These are phyloP conservation scores for Colletotrichum sp. DNA, from an alignment of 2,329 filamentous ascomycete species.

Conservation along the genomic window DNA sequence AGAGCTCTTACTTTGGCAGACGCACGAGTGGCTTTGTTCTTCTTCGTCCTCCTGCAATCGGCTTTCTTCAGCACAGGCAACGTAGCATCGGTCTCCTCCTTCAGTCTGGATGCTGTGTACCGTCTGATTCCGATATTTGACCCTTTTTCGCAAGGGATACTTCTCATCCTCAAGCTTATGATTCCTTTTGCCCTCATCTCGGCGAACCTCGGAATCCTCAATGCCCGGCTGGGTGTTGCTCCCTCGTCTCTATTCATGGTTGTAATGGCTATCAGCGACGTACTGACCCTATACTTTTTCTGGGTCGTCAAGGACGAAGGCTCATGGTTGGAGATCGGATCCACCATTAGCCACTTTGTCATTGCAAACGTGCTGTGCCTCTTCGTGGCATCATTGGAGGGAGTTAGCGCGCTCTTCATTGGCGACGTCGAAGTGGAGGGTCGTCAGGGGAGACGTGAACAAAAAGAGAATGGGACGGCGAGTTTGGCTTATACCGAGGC, in stretches of 20 bases:
- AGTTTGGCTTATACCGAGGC: neutral
- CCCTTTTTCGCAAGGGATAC: constrained; percentile 87
- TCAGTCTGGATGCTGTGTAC: constrained; percentile 88
- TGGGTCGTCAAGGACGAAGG: constrained; percentile 97
- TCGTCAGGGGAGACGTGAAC: neutral
- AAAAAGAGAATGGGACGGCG: neutral
- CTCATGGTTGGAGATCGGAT: constrained; percentile 96
- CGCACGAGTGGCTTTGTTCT: constrained; percentile 88
- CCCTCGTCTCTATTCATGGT: constrained; percentile 93
- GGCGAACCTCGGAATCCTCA: constrained; percentile 92
- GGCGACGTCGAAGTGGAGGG: constrained; percentile 73
- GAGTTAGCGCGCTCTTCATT: constrained; percentile 83
- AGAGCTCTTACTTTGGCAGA: constrained; percentile 82
- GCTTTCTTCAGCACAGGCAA: constrained; percentile 98
- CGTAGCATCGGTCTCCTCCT: constrained; percentile 90
- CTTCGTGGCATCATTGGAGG: constrained; percentile 88
- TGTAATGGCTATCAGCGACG: constrained; percentile 89
- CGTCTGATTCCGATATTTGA: constrained; percentile 91
- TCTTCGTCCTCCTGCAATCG: constrained; percentile 92
- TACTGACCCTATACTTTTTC: constrained; percentile 95
- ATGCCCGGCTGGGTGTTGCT: constrained; percentile 80
- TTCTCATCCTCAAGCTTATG: constrained; percentile 88
- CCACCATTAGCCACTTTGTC: constrained; percentile 92
- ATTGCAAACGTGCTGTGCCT: constrained; percentile 90
- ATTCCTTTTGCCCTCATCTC: constrained; percentile 93